These are phyloP conservation scores for Pseudogymnoascus sp. DNA, from an alignment of 2,329 filamentous ascomycete genomes.

Conservation along the genomic window DNA sequence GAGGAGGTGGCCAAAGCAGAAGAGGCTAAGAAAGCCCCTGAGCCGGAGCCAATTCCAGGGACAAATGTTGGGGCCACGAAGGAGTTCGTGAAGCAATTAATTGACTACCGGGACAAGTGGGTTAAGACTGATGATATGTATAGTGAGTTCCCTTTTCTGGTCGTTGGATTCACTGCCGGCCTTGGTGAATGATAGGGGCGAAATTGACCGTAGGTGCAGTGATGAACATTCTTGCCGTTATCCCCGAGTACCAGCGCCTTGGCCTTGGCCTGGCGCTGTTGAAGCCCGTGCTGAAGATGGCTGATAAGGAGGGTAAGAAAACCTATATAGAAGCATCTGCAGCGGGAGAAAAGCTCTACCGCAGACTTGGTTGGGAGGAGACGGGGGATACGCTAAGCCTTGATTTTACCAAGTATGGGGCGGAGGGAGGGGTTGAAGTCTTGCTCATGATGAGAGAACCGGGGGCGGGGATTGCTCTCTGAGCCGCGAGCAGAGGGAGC, in stretches of 20 bases:
- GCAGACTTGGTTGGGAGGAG: conserved; percentile 33
- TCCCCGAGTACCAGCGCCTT: conserved; percentile 30
- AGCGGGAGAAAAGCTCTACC: conserved; percentile 31
- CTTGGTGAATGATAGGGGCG: background rate
- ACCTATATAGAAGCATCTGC: conserved; percentile 34
- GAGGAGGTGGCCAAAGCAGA: conserved; percentile 13
- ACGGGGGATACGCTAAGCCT: background rate
- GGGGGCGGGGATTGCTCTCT: background rate
- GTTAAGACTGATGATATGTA: conserved; percentile 29
- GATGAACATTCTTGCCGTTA: conserved; percentile 31
- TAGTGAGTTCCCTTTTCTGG: conserved; percentile 2
- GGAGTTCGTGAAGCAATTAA: conserved; percentile 27
- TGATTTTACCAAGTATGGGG: conserved; percentile 6
- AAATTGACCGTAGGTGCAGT: conserved; percentile 11
- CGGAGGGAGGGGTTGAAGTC: background rate
- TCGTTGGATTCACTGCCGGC: background rate
- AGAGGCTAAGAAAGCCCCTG: background rate
- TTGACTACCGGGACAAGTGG: conserved; percentile 24
- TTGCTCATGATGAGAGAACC: conserved; percentile 7
- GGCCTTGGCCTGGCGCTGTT: conserved; percentile 32
- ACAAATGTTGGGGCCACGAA: conserved; percentile 24
- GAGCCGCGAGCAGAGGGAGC: background rate
- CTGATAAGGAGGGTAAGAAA: conserved; percentile 29
- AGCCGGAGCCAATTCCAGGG: conserved; percentile 26
- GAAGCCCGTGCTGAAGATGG: conserved; percentile 29